These are phyloP conservation scores for Aureobasidium melanogenum DNA, from an alignment of 2,329 filamentous ascomycete genomes.

Conservation along the genomic window DNA sequence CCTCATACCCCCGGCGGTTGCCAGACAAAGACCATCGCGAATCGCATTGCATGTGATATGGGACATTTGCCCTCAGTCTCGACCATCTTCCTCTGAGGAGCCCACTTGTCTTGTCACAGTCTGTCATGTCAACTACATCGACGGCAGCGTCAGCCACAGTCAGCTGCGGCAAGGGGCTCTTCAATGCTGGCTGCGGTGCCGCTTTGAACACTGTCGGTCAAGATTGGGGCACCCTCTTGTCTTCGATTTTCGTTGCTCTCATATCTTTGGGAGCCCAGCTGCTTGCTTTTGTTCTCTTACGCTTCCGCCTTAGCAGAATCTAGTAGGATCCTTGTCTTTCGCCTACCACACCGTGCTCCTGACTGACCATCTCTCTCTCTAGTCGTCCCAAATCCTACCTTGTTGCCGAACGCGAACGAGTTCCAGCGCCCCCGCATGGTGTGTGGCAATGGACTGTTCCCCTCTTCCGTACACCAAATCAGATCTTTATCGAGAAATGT, in stretches of 20 bases:
- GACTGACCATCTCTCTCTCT: neutral
- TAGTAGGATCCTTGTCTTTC: slow-evolving; percentile 35
- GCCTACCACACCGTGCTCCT: neutral
- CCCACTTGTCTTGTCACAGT: neutral
- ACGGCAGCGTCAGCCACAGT: neutral
- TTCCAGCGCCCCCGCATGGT: slow-evolving; percentile 58
- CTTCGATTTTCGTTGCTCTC: slow-evolving; percentile 28
- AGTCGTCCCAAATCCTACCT: slow-evolving; percentile 76
- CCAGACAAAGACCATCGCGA: neutral
- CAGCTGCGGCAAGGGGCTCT: neutral
- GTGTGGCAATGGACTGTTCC: slow-evolving; percentile 46
- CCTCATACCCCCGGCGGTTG: neutral
- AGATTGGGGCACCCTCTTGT: slow-evolving; percentile 27
- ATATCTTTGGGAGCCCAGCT: slow-evolving; percentile 40
- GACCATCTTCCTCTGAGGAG: neutral
- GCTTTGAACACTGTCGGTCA: slow-evolving; percentile 12
- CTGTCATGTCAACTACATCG: neutral
- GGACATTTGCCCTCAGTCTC: neutral
- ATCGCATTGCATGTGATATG: neutral
- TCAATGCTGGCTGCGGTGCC: slow-evolving; percentile 1
- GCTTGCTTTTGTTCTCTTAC: slow-evolving; percentile 63
- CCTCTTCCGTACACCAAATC: slow-evolving; percentile 60
- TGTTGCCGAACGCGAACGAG: slow-evolving; percentile 75
- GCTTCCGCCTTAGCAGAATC: slow-evolving; percentile 71
- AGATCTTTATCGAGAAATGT: slow-evolving; percentile 88